Base-by-base conservation (phyloP, 1,284 basidiomycete species). In the Fomitopsis schrenkii region DNA sequence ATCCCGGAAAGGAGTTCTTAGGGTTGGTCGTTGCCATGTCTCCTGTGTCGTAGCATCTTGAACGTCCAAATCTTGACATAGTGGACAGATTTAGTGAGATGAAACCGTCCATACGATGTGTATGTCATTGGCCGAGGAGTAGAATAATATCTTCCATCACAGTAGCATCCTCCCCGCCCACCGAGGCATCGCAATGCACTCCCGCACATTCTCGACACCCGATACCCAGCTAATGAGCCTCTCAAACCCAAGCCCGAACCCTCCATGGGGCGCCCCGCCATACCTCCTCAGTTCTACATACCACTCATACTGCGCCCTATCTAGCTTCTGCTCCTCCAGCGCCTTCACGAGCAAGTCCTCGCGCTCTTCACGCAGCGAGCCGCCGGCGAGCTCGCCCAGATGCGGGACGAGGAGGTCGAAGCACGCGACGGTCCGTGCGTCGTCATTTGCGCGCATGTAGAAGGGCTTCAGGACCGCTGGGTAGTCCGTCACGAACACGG, bases 171-270 rank as follows among this genome's bases (percentile, higher is more conserved):
- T 82, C 19, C 93, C 94, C 22, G 90, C 85, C 89, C 94, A 95
- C 63, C 95, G 78, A 0, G 95, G 94, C 80, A 97, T 94, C 3
- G 93, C 86, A 55, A 95, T 86, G 68, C 93, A 94, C 74, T 98
- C 95, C 62, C 93, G 80, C 35, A 97, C 83, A 74, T 96, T 97
- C 59, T 88, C 87, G 46, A 93, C 79, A 0, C 93, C 94, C 15
- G 89, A 87, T 19, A 96, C 77, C 88, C 92, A 95, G 59, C 86
- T 85, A 17, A 97, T 81, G 42, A 96, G 79, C 63, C 95, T 79
- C 74, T 98, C 95, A 71, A 95, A 95, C 5, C 95, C 95, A 78
- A 97, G 81, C 5, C 95, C 95, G 77, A 95, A 97, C 5, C 95
- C 95, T 26, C 91, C 94, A 75, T 97, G 94, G 3, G 93, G 90